Percentiles rank a stretch among this genome's conserved stretches.
These are phyloP conservation scores for Kluyveromyces sp. DNA, from an alignment of 1,139 yeast species.

Conservation along the genomic window DNA sequence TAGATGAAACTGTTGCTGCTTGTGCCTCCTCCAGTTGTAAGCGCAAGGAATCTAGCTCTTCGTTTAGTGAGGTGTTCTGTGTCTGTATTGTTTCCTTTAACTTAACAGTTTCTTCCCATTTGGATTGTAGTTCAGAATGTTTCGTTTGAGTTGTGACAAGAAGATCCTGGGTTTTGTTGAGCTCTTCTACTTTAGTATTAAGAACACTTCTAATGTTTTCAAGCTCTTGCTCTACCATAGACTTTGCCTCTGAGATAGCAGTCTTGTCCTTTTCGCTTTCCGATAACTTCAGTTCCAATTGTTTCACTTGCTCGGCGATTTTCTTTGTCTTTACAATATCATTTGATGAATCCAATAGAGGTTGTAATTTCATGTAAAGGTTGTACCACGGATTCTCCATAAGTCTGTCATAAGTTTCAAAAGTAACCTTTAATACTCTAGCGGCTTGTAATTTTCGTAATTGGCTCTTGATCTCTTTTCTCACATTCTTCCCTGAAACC, in stretches of 20 bases:
- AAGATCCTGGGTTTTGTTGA: slow-evolving; percentile 14
- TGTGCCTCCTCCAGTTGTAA: neutral
- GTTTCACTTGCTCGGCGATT: slow-evolving; percentile 52
- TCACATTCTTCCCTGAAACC: slow-evolving; percentile 54
- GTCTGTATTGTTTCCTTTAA: slow-evolving; percentile 7
- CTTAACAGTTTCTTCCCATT: slow-evolving; percentile 5
- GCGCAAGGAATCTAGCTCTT: slow-evolving; percentile 1
- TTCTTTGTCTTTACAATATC: slow-evolving; percentile 49
- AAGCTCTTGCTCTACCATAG: slow-evolving; percentile 33
- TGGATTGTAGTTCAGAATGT: slow-evolving; percentile 13
- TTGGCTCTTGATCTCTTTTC: slow-evolving; percentile 44
- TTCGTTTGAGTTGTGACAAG: slow-evolving; percentile 8
- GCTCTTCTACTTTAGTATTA: slow-evolving; percentile 15
- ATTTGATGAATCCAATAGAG: slow-evolving; percentile 61
- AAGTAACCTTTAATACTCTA: slow-evolving; percentile 56
- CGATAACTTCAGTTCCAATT: slow-evolving; percentile 38
- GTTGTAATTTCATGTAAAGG: slow-evolving; percentile 64
- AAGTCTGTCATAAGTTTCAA: slow-evolving; percentile 47
- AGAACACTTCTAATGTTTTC: slow-evolving; percentile 29
- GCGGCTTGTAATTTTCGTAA: slow-evolving; percentile 65
- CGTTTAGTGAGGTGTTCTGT: neutral
- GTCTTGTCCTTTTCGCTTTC: slow-evolving; percentile 32
- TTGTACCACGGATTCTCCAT: slow-evolving; percentile 74
- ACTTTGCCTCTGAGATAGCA: slow-evolving; percentile 26
- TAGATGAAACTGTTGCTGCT: neutral